Conservation (phyloP, 148 eudicot species). For the Vaccinium vitisidaea region DNA sequence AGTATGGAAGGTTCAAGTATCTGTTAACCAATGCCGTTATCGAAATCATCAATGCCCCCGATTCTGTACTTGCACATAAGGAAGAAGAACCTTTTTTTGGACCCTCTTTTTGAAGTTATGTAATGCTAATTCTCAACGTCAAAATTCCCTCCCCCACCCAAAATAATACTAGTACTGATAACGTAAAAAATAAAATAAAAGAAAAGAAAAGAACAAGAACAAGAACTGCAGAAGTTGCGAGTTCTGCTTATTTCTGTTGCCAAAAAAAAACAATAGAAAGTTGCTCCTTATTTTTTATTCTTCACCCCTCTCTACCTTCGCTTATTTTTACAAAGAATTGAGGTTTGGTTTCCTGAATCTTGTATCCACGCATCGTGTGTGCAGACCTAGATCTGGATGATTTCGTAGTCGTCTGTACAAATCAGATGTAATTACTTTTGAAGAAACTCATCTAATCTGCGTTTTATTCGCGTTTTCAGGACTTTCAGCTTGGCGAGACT, state of each 20-base stretch:
- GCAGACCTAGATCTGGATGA: neutral
- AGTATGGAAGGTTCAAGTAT: neutral
- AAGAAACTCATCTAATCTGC: neutral
- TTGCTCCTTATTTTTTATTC: neutral
- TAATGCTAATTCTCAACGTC: neutral
- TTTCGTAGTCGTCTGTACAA: neutral
- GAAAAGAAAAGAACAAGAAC: neutral
- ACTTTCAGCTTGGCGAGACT: slow-evolving; percentile 87
- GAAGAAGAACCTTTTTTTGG: neutral
- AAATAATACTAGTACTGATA: neutral
- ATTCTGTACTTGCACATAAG: neutral
- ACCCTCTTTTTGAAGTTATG: neutral
- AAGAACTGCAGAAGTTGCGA: neutral
- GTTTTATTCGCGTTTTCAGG: slow-evolving; percentile 39
- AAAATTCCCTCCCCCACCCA: neutral
- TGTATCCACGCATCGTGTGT: neutral
- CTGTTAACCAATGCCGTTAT: neutral
- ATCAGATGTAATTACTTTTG: neutral
- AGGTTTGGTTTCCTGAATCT: neutral
- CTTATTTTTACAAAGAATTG: neutral
- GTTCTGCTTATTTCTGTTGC: neutral
- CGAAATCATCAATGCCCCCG: neutral
- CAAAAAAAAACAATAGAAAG: neutral
- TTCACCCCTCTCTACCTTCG: neutral
- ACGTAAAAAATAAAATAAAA: neutral